Percentiles rank a stretch among this genome's conserved stretches.
Evolutionary conservation across 257 asterid genomes (phyloP).

Genomic region (Solanum piurae): DNA sequence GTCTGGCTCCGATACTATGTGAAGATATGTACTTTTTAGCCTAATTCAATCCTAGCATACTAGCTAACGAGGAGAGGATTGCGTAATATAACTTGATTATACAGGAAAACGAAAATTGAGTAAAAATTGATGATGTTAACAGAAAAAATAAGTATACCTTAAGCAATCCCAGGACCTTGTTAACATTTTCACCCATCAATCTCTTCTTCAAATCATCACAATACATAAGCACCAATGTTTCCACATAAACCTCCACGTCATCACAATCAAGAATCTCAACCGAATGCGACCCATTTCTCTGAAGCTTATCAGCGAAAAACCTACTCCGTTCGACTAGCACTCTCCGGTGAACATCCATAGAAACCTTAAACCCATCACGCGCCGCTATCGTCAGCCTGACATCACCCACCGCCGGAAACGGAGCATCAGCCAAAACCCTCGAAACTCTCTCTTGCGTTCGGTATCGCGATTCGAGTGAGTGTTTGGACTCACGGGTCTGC

Average conservation of each 20-base stretch:
- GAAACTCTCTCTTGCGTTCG: slow-evolving; percentile 47
- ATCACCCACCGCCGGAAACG: slow-evolving; percentile 38
- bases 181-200: slow-evolving; percentile 49
- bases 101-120: not conserved
- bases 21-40: not conserved
- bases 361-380: slow-evolving; percentile 35
- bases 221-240: slow-evolving; percentile 79
- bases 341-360: slow-evolving; percentile 68
- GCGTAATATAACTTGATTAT: not conserved
- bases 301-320: slow-evolving; percentile 69
- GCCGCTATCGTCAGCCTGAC: slow-evolving; percentile 68
- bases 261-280: slow-evolving; percentile 92
- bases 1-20: not conserved
- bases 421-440: slow-evolving; percentile 32
- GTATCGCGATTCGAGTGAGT: slow-evolving; percentile 26
- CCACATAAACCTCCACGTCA: slow-evolving; percentile 76
- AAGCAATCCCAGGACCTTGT: slow-evolving; percentile 61
- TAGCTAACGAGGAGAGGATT: not conserved
- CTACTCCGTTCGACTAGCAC: slow-evolving; percentile 57
- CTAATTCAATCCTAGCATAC: not conserved
- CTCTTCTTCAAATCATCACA: slow-evolving; percentile 46
- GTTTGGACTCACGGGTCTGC: slow-evolving; percentile 46
- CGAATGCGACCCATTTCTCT: slow-evolving; percentile 53
- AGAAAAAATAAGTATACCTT: slow-evolving; percentile 36
- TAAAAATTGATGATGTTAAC: not conserved